Conservation (phyloP, 306 rosid genomes). For the Mimosa pudica region DNA sequence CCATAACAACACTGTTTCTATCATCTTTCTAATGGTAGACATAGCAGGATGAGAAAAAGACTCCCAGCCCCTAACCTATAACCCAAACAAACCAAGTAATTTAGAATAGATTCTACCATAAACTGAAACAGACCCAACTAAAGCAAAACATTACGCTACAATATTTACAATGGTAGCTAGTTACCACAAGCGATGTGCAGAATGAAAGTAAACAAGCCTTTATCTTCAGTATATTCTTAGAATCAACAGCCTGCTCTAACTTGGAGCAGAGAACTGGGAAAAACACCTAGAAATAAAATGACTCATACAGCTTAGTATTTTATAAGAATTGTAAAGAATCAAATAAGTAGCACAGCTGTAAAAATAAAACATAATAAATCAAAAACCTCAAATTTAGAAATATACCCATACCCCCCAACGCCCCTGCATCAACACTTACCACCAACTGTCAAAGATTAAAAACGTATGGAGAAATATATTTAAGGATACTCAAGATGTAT, state of each 20-base stretch:
- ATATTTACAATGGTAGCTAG: slow-evolving; percentile 10
- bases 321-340: slow-evolving; percentile 21
- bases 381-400: not conserved
- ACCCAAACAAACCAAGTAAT: slow-evolving; percentile 36
- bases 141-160: slow-evolving; percentile 22
- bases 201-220: slow-evolving; percentile 78
- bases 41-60: slow-evolving; percentile 64
- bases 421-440: not conserved
- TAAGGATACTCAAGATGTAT: not conserved
- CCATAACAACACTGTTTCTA: slow-evolving; percentile 74
- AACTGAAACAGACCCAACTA: slow-evolving; percentile 26
- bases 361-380: not conserved
- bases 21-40: slow-evolving; percentile 50
- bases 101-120: slow-evolving; percentile 30
- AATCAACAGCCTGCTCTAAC: slow-evolving; percentile 55
- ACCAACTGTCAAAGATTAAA: not conserved
- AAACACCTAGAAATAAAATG: slow-evolving; percentile 59
- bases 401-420: not conserved
- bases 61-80: slow-evolving; percentile 70
- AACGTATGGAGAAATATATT: not conserved
- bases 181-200: slow-evolving; percentile 90
- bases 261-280: slow-evolving; percentile 57
- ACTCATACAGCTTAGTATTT: slow-evolving; percentile 26
- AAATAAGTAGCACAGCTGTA: slow-evolving; percentile 11
- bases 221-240: slow-evolving; percentile 53